These are phyloP conservation scores for Xylariales sp. DNA, from an alignment of 2,329 filamentous ascomycete species.

Conservation along the genomic window DNA sequence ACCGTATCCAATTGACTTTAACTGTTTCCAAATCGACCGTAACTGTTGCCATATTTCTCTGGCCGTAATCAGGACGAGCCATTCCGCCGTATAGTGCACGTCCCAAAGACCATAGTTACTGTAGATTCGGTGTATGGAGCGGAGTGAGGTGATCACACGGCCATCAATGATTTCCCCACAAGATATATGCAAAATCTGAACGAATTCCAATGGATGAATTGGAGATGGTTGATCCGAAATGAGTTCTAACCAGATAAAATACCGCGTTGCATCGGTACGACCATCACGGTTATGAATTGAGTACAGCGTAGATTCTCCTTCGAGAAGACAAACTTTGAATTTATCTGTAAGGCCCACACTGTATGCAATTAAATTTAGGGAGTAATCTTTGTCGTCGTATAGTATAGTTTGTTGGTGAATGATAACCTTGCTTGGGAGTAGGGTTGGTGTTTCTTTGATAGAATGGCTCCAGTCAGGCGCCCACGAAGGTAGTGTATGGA, in stretches of 20 bases:
- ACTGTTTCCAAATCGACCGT: no score
- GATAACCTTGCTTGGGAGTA: background rate
- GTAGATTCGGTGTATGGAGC: no score
- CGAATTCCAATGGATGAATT: no score
- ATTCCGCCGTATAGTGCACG: no score
- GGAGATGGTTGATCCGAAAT: no score
- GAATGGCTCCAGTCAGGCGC: background rate
- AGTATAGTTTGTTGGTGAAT: background rate
- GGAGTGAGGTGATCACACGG: no score
- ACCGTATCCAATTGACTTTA: no score
- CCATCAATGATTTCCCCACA: no score
- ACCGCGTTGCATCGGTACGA: background rate
- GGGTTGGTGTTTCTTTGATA: background rate
- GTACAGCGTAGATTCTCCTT: background rate
- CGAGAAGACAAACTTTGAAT: background rate
- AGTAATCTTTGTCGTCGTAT: background rate
- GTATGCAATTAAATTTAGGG: background rate
- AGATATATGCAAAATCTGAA: no score
- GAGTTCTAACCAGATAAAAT: background rate
- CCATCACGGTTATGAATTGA: background rate
- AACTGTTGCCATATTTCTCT: no score
- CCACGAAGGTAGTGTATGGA: background rate
- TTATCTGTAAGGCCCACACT: background rate
- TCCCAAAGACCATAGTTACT: no score
- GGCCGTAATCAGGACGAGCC: no score